Conservation (phyloP, 108 stramenopile species). For the Cyclotella choctawhatcheeana region DNA sequence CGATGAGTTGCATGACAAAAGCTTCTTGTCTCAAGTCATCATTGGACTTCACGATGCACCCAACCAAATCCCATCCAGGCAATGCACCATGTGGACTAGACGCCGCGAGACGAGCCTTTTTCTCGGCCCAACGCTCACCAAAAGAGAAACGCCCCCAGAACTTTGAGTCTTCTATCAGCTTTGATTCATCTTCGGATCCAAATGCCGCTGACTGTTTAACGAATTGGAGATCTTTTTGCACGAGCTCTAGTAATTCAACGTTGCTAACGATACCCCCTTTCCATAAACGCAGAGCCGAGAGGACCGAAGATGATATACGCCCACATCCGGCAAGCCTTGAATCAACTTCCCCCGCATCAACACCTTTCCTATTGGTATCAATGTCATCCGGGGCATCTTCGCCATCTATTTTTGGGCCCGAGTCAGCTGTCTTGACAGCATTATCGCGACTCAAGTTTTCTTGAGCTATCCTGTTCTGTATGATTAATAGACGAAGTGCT, state of each 20-base stretch:
- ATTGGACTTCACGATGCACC: slow-evolving; percentile 98
- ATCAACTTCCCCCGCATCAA: slow-evolving; percentile 88
- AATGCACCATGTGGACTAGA: slow-evolving; percentile 73
- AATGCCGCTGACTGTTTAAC: slow-evolving; percentile 55
- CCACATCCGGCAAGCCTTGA: slow-evolving; percentile 83
- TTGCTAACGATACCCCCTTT: slow-evolving; percentile 82
- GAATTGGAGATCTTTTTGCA: slow-evolving; percentile 86
- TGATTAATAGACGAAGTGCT: slow-evolving; percentile 77
- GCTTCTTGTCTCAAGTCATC: slow-evolving; percentile 98
- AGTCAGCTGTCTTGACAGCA: slow-evolving; percentile 46
- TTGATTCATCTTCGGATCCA: slow-evolving; percentile 62
- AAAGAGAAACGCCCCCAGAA: slow-evolving; percentile 94
- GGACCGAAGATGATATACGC: slow-evolving; percentile 73
- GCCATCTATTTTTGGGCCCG: slow-evolving; percentile 23
- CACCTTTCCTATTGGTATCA: slow-evolving; percentile 52
- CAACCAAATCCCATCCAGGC: slow-evolving; percentile 89
- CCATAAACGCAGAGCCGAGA: slow-evolving; percentile 84
- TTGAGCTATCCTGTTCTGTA: slow-evolving; percentile 83
- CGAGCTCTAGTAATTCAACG: slow-evolving; percentile 84
- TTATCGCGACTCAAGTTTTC: slow-evolving; percentile 66
- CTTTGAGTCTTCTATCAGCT: slow-evolving; percentile 82
- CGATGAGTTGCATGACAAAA: slow-evolving; percentile 95
- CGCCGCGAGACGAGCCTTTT: slow-evolving; percentile 86
- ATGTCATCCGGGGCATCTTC: background rate
- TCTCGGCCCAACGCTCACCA: slow-evolving; percentile 95